These are phyloP conservation scores for Coffea canephora DNA, from an alignment of 257 asterid genomes.

Conservation along the genomic window DNA sequence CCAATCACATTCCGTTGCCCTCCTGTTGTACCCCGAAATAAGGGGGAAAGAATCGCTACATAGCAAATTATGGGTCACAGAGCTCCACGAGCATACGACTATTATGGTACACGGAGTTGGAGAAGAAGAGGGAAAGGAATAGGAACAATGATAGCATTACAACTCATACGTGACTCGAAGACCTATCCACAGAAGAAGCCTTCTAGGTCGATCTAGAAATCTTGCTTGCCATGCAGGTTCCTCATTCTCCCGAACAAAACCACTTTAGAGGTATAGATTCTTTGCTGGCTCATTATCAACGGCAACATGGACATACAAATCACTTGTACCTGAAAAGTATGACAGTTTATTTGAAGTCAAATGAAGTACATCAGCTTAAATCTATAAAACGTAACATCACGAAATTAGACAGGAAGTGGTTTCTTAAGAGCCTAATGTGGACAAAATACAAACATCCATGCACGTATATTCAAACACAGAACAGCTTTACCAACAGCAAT, in stretches of 20 bases:
- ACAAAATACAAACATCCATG: not conserved
- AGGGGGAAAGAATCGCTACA: not conserved
- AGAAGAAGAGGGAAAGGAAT: not conserved
- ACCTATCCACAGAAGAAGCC: constrained; percentile 80
- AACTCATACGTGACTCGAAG: constrained; percentile 56
- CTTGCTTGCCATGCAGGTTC: constrained; percentile 98
- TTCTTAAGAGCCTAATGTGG: not conserved
- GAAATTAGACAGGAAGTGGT: not conserved
- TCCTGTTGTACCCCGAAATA: not conserved
- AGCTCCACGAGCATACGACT: not conserved
- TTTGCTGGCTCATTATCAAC: constrained; percentile 79
- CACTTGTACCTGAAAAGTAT: constrained; percentile 70
- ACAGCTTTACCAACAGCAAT: not conserved
- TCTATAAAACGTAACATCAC: not conserved
- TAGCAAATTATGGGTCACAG: not conserved
- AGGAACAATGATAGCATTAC: constrained; percentile 8
- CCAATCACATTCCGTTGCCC: not conserved
- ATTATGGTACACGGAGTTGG: not conserved
- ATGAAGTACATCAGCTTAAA: not conserved
- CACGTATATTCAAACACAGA: not conserved
- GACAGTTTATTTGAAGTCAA: not conserved
- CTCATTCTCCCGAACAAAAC: constrained; percentile 74
- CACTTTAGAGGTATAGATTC: constrained; percentile 80
- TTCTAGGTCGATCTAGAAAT: constrained; percentile 80
- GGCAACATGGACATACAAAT: constrained; percentile 90